Evolutionary conservation across 257 asterid genomes (phyloP).

Genomic region (Nicotiana obtusifolia): DNA sequence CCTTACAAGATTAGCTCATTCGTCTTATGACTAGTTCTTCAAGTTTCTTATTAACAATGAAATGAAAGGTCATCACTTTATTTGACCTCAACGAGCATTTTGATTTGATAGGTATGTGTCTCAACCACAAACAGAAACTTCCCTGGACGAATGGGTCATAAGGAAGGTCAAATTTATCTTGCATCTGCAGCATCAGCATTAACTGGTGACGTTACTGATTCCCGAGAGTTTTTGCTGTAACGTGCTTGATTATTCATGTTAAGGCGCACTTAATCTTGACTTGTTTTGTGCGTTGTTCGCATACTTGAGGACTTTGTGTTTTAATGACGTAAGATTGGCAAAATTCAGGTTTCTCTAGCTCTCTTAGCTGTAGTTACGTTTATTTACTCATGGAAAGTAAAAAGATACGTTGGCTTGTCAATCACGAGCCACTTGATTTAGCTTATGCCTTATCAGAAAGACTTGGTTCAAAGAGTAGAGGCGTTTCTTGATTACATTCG

Average conservation of each 20-base stretch:
- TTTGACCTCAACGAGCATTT: background rate
- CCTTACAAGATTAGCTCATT: background rate
- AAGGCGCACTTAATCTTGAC: background rate
- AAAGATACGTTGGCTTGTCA: background rate
- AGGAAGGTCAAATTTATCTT: constrained; percentile 90
- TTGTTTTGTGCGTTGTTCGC: background rate
- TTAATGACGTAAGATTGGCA: background rate
- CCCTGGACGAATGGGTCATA: constrained; percentile 92
- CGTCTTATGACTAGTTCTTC: background rate
- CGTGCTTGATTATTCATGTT: background rate
- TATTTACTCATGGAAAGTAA: background rate
- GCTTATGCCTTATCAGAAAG: too few relatives aligned
- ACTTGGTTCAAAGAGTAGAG: too few relatives aligned
- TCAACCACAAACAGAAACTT: constrained; percentile 86
- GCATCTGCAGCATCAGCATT: constrained; percentile 95
- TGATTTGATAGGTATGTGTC: constrained; percentile 58
- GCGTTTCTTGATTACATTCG: too few relatives aligned
- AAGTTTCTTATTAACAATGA: background rate
- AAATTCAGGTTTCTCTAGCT: background rate
- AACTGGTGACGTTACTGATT: constrained; percentile 88
- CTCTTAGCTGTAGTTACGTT: background rate
- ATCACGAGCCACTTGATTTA: too few relatives aligned
- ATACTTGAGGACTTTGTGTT: background rate
- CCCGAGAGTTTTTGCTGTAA: constrained; percentile 77
- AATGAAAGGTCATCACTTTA: background rate